Evolutionary conservation across 257 asterid species (phyloP), one percentile per base, ranked within the genome.

Genomic region (Datura wrightii): DNA sequence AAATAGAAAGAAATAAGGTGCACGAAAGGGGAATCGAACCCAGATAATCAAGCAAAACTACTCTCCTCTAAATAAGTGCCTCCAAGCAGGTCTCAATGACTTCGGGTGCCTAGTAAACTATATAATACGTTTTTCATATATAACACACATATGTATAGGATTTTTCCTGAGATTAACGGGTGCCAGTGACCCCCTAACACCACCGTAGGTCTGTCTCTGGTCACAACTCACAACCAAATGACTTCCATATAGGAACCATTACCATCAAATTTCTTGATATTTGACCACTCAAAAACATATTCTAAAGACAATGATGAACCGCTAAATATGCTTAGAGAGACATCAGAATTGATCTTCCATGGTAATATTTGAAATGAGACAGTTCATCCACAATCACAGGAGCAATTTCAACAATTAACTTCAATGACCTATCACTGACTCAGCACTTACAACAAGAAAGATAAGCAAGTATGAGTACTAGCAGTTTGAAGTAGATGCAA

Each of bases 321-420:
- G 11, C 46, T 6, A 65, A 65, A 65, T 65, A 65, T 65, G 46
- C 74, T 65, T 65, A 11, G 46, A 65, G 46, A 46, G 5, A 16
- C 74, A 65, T 34, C 46, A 65, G 46, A 65, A 34, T 13, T 16
- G 74, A 65, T 65, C 74, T 65, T 65, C 44, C 10, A 65, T 36
- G 46, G 18, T 65, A 36, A 36, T 13, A 34, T 65, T 65, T 11
- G 74, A 19, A 13, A 11, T 31, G 41, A 34, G 10, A 63, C n/a
- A 31, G 9, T 10, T 63, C 71, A 63, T 34, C 44, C 71, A 63
- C 9, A 62, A 63, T 65, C 74, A 36, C 10, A 36, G 16, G 46
- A 65, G 46, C 46, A 65, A 65, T 13, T 65, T 72, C 56, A 72
- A 48, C 39, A 44, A 71, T 44, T 71, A n/a, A 72, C 74, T 14